Evolutionary conservation across 23 red algal genomes (phyloP), one percentile per base, ranked within the genome.

Genomic region (Gracilaria gracilis): DNA sequence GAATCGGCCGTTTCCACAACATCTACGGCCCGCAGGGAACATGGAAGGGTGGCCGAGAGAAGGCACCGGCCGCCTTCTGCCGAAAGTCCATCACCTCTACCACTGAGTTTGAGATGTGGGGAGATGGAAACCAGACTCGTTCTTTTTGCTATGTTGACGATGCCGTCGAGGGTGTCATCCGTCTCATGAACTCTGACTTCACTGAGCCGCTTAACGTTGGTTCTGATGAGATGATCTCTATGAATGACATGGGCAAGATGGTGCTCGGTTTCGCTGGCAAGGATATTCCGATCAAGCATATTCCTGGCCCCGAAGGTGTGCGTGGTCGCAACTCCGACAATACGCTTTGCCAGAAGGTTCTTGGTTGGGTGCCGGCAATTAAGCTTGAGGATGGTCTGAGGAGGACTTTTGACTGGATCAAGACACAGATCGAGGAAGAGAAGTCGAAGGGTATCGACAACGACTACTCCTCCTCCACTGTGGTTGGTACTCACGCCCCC

Each of bases 81-180:
- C 91, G 97, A 27, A 99, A 99, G 93, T 74, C 84, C 31, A 85
- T 99, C 80, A 93, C 91, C 19, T 96, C 97, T 3, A 85, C 93
- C 42, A 88, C 37, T n/a, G 94, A 99, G 57, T 99, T 99, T 55
- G 97, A 99, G 58, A 99, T 99, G 97, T 99, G 97, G 97, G 97
- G 97, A 24, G 97, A 99, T 91, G 97, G 97, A n/a, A 83, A 96
- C 44, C 97, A 99, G 91, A 99, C 97, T 65, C 94, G 97, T 62
- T 99, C 97, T 49, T 99, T 99, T 89, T 94, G 94, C 91, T 99
- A 96, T 83, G 94, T 99, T 51, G 97, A 99, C 61, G 97, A 99
- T 79, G 97, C 97, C 33, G 97, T 99, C 51, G 97, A 99, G 58
- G 97, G 93, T 44, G 94, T 99, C 31, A 99, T 99, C 84, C 97